Conservation (phyloP, 495 filamentous ascomycete species). For the Bryoglossum gracile region DNA sequence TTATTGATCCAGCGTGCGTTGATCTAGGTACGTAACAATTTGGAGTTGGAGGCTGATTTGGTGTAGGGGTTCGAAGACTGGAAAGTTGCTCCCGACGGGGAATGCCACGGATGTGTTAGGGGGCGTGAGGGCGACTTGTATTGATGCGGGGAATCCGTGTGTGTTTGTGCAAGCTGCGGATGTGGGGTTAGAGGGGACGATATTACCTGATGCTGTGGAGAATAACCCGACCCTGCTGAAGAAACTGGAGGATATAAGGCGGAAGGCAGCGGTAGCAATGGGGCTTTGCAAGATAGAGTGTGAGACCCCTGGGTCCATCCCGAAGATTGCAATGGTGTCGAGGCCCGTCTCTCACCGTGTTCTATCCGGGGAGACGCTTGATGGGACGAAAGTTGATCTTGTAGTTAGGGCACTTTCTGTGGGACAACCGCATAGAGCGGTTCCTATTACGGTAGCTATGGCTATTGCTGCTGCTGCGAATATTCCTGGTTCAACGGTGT, state of each 20-base stretch:
- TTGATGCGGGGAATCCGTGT: conserved; percentile 63
- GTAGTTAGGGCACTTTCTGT: conserved; percentile 32
- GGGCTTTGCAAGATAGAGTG: conserved; percentile 41
- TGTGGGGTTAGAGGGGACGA: conserved; percentile 40
- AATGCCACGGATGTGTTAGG: conserved; percentile 45
- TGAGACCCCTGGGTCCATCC: conserved; percentile 49
- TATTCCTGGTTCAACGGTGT: conserved; percentile 41
- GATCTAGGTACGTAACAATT: not conserved
- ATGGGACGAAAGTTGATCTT: conserved; percentile 22
- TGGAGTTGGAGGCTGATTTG: not conserved
- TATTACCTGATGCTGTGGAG: conserved; percentile 48
- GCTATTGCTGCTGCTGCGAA: conserved; percentile 52
- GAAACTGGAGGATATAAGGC: conserved; percentile 53
- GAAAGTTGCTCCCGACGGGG: conserved; percentile 57
- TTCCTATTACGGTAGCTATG: conserved; percentile 54
- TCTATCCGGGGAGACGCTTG: conserved; percentile 26
- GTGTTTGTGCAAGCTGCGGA: conserved; percentile 52
- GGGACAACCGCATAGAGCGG: conserved; percentile 57
- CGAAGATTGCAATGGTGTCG: conserved; percentile 60
- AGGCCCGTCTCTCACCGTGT: conserved; percentile 26
- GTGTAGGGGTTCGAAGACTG: conserved; percentile 53
- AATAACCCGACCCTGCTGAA: conserved; percentile 37
- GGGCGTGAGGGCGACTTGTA: conserved; percentile 44
- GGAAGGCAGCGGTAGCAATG: conserved; percentile 54
- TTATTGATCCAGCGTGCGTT: conserved; percentile 48